These are phyloP conservation scores for Salvia splendens DNA, from an alignment of 257 asterid genomes.

Conservation along the genomic window DNA sequence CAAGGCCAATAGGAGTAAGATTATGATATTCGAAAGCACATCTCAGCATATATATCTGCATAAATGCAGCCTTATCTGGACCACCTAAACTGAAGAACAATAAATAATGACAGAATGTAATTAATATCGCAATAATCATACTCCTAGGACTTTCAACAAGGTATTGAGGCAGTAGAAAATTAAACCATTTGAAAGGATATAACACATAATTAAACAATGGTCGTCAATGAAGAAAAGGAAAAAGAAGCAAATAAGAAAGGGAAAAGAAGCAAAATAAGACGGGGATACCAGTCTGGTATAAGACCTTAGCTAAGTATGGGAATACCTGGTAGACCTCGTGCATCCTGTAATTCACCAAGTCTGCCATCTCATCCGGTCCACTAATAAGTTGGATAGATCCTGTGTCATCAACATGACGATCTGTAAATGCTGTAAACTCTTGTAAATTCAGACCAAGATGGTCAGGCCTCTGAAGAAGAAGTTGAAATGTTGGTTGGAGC, in stretches of 20 bases:
- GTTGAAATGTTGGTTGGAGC: slow-evolving; percentile 86
- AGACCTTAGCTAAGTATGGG: slow-evolving; percentile 18
- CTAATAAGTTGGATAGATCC: slow-evolving; percentile 61
- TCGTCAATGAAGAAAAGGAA: neutral
- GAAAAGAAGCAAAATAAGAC: neutral
- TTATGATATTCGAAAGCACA: neutral
- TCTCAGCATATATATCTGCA: neutral
- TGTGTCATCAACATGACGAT: slow-evolving; percentile 75
- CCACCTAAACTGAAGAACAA: neutral
- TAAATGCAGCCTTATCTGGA: neutral
- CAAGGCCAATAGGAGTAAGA: neutral
- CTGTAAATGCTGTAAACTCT: slow-evolving; percentile 63
- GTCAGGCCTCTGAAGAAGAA: slow-evolving; percentile 84
- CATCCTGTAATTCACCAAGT: slow-evolving; percentile 74
- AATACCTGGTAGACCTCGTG: slow-evolving; percentile 75
- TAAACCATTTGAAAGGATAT: slow-evolving; percentile 20
- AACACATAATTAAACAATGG: neutral
- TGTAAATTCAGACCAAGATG: slow-evolving; percentile 67
- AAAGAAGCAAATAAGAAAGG: neutral
- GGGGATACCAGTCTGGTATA: neutral
- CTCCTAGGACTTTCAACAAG: neutral
- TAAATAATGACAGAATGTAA: neutral
- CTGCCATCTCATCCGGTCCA: slow-evolving; percentile 79
- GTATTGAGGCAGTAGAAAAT: neutral
- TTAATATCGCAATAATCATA: neutral